A percentile compares a stretch with the other conserved stretches of the same genome.
These are phyloP conservation scores for Eragrostis nindensis DNA, from an alignment of 176 grass and related monocot species.

Conservation along the genomic window DNA sequence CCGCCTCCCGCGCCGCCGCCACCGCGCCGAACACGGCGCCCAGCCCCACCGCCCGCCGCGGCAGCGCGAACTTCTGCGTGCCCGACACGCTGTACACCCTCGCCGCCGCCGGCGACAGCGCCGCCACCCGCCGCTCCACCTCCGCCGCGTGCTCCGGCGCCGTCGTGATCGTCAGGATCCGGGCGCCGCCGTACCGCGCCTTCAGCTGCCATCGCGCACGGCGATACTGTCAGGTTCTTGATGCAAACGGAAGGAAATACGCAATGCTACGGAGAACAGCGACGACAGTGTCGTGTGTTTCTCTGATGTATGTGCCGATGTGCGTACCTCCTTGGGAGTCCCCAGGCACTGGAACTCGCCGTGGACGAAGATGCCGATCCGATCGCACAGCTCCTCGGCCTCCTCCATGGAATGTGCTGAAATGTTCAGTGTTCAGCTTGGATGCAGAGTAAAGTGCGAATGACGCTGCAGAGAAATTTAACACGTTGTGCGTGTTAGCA, in stretches of 20 bases:
- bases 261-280: too few relatives aligned
- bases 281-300: too few relatives aligned
- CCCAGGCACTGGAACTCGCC: conserved; percentile 87
- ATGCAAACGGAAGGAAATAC: too few relatives aligned
- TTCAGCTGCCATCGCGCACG: too few relatives aligned
- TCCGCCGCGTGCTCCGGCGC: conserved; percentile 53
- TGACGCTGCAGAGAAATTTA: background rate
- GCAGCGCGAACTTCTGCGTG: conserved; percentile 83
- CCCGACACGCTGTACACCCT: conserved; percentile 74
- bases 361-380: conserved; percentile 75
- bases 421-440: conserved; percentile 23
- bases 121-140: conserved; percentile 48
- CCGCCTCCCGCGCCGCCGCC: conserved; percentile 50
- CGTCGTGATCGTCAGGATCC: conserved; percentile 74
- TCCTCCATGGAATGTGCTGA: conserved; percentile 98
- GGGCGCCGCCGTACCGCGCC: conserved; percentile 67
- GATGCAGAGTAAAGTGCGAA: background rate
- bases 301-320: background rate
- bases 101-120: conserved; percentile 51
- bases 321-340: conserved; percentile 73
- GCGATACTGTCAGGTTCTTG: background rate
- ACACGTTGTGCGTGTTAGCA: background rate
- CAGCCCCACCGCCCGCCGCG: conserved; percentile 54
- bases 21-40: conserved; percentile 63
- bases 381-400: conserved; percentile 80